A percentile compares a stretch with the other conserved stretches of the same genome.
These are phyloP conservation scores for Cyberlindnera petersonii DNA, from an alignment of 805 yeast genomes.

Conservation along the genomic window DNA sequence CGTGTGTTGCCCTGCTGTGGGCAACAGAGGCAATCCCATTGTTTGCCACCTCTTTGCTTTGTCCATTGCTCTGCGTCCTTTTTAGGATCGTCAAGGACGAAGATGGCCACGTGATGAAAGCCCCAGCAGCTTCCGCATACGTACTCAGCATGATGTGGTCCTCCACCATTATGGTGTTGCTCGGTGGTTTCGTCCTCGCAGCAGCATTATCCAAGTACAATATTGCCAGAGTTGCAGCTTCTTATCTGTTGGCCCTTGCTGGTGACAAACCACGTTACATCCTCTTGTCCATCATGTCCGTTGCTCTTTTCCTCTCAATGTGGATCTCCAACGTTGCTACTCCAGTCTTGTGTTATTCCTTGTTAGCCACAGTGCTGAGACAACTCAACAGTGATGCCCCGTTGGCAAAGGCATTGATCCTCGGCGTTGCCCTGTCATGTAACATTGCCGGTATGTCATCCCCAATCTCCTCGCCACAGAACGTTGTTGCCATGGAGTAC, in stretches of 20 bases:
- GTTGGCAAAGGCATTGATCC: conserved; percentile 71
- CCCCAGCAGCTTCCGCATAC: conserved; percentile 61
- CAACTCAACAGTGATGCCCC: conserved; percentile 74
- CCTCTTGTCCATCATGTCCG: conserved; percentile 74
- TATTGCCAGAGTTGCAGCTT: conserved; percentile 86
- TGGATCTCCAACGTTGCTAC: conserved; percentile 98
- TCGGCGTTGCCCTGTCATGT: conserved; percentile 90
- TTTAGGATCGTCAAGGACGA: conserved; percentile 57
- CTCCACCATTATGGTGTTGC: conserved; percentile 79
- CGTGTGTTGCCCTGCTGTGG: conserved; percentile 73
- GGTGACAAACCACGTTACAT: conserved; percentile 82
- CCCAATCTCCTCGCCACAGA: conserved; percentile 95
- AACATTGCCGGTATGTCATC: conserved; percentile 95
- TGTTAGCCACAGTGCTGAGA: conserved; percentile 80
- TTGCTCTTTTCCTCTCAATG: conserved; percentile 82
- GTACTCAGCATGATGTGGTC: conserved; percentile 90
- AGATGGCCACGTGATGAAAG: conserved; percentile 53
- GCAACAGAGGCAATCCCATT: conserved; percentile 93
- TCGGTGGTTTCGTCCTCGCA: conserved; percentile 92
- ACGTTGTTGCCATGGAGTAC: conserved; percentile 80
- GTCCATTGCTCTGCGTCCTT: conserved; percentile 76
- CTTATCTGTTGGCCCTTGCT: conserved; percentile 69
- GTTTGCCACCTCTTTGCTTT: conserved; percentile 81
- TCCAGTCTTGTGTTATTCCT: conserved; percentile 85
- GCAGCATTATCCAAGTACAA: conserved; percentile 90